Conservation (phyloP, 306 rosid species). For the Nissolia schottii region DNA sequence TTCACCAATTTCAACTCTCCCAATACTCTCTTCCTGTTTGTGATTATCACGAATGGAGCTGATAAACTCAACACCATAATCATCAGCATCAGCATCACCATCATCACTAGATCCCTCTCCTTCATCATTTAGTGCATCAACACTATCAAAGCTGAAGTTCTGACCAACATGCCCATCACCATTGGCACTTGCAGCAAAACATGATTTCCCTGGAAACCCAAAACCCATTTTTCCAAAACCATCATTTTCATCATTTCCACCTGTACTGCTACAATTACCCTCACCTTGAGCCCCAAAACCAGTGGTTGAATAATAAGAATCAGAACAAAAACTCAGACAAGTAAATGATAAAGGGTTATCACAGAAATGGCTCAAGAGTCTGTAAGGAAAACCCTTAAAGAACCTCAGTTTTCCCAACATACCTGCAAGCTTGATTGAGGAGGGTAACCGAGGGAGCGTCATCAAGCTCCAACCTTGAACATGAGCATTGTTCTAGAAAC, state of each 20-base stretch:
- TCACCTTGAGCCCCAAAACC: conserved; percentile 13
- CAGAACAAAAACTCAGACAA: conserved; percentile 2
- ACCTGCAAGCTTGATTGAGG: too few species aligned
- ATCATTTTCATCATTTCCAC: conserved; percentile 4
- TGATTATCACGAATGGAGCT: conserved; percentile 24
- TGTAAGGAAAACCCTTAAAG: conserved; percentile 8
- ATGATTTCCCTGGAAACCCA: conserved; percentile 22
- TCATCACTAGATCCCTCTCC: background rate
- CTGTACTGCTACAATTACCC: conserved; percentile 14
- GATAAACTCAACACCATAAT: conserved; percentile 39
- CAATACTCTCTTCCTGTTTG: conserved; percentile 17
- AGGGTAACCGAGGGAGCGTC: too few species aligned
- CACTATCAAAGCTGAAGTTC: background rate
- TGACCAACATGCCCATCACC: background rate
- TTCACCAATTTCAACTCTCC: conserved; percentile 51
- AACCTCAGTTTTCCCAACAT: too few species aligned
- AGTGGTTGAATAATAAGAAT: conserved; percentile 32
- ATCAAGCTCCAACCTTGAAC: too few species aligned
- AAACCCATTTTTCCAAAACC: conserved; percentile 34
- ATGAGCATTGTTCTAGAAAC: too few species aligned
- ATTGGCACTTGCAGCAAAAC: conserved; percentile 24
- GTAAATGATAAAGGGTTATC: conserved; percentile 11
- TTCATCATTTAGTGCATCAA: background rate
- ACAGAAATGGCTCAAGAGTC: conserved; percentile 9
- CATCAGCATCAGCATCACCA: conserved; percentile 13